phyloP scores from a whole-genome alignment of 208 protist species.

The Perkinsela sp. region DNA sequence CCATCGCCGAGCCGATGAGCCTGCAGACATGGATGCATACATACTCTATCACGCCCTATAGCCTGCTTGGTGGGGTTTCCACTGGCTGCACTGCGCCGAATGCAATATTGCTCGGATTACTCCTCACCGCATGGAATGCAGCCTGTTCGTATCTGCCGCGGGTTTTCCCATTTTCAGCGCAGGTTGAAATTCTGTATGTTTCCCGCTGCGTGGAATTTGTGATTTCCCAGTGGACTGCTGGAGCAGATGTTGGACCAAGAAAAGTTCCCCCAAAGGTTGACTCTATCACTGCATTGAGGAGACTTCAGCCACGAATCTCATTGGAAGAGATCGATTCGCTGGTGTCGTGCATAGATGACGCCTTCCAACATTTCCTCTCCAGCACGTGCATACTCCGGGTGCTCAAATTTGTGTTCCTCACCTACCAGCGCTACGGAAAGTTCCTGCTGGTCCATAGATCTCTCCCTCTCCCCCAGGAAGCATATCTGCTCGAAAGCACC shows the following conservation, averaged over 20 bases:
- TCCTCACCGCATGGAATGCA: background rate
- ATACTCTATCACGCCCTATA: background rate
- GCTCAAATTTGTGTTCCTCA: background rate
- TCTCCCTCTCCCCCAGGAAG: background rate
- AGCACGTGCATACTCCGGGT: background rate
- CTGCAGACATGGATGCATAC: background rate
- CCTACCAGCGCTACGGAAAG: background rate
- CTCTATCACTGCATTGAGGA: background rate
- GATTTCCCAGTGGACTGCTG: background rate
- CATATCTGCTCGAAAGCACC: background rate
- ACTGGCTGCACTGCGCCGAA: background rate
- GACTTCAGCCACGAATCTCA: background rate
- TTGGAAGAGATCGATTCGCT: background rate
- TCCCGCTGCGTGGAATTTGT: background rate
- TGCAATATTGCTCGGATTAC: background rate
- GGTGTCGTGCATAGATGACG: background rate
- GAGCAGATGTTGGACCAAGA: background rate
- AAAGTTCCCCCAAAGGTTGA: background rate
- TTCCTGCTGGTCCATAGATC: background rate
- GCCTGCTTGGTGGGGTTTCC: background rate
- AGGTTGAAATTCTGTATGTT: background rate
- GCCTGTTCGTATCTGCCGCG: background rate
- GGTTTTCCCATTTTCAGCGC: background rate
- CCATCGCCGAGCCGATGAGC: background rate
- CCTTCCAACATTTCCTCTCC: background rate